phyloP scores from a whole-genome alignment of 805 yeast genomes.

The Suhomyces sp. region DNA sequence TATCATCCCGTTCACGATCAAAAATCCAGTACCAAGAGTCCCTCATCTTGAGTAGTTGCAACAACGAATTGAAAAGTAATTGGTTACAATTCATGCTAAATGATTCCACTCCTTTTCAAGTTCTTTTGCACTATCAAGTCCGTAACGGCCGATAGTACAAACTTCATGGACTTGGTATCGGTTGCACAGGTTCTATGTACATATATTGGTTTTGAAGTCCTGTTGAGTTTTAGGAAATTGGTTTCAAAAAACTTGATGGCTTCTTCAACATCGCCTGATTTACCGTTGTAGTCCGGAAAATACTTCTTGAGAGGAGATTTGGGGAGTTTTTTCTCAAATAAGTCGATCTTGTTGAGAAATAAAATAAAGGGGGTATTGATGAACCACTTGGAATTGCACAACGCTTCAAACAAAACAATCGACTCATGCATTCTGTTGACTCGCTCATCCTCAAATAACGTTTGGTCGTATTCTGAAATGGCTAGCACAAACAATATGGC shows the following conservation, averaged over 20 bases:
- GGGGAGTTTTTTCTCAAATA: constrained; percentile 67
- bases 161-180: constrained; percentile 82
- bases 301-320: constrained; percentile 64
- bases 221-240: constrained; percentile 61
- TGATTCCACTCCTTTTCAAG: constrained; percentile 71
- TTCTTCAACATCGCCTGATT: constrained; percentile 57
- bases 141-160: constrained; percentile 88
- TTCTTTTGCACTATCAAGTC: constrained; percentile 86
- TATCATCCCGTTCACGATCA: neutral
- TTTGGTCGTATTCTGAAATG: constrained; percentile 88
- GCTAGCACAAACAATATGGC: constrained; percentile 87
- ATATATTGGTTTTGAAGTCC: constrained; percentile 72
- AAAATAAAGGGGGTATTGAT: constrained; percentile 80
- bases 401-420: constrained; percentile 73
- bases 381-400: constrained; percentile 86
- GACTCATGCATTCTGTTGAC: constrained; percentile 93
- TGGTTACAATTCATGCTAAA: constrained; percentile 26
- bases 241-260: constrained; percentile 71
- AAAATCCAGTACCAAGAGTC: neutral
- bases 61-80: too few relatives aligned
- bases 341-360: constrained; percentile 84
- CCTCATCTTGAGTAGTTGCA: too few relatives aligned
- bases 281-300: constrained; percentile 76
- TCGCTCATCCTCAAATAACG: constrained; percentile 81
- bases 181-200: constrained; percentile 96